These are phyloP conservation scores for Fennellomyces sp. DNA, from an alignment of 371 early-diverging fungal species.

Conservation along the genomic window DNA sequence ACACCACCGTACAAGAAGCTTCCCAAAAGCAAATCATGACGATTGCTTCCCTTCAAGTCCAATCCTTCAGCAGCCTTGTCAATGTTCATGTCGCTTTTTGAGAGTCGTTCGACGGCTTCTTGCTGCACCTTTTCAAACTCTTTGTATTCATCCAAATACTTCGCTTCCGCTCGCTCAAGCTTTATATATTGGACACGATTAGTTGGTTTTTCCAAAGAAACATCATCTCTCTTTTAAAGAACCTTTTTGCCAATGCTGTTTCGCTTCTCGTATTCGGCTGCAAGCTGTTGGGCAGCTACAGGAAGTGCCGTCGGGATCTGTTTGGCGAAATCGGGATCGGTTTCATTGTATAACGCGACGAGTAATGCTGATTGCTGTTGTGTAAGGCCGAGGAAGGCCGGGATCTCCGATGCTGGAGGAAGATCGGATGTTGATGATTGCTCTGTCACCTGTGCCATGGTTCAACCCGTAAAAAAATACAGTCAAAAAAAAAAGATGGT, in stretches of 20 bases:
- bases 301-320: slow-evolving; percentile 62
- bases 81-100: slow-evolving; percentile 54
- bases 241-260: slow-evolving; percentile 61
- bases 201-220: neutral
- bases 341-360: slow-evolving; percentile 62
- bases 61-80: slow-evolving; percentile 54
- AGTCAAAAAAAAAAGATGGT: neutral
- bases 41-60: slow-evolving; percentile 27
- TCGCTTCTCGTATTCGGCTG: slow-evolving; percentile 56
- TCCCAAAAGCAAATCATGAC: slow-evolving; percentile 54
- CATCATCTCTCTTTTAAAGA: neutral
- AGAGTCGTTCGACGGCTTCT: slow-evolving; percentile 53
- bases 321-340: slow-evolving; percentile 61
- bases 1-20: slow-evolving; percentile 62
- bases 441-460: slow-evolving; percentile 16
- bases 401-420: slow-evolving; percentile 27
- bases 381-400: slow-evolving; percentile 58
- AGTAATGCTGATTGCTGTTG: slow-evolving; percentile 58
- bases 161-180: slow-evolving; percentile 52
- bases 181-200: neutral
- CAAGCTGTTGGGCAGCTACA: slow-evolving; percentile 55
- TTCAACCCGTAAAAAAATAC: neutral
- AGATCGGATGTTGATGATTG: neutral
- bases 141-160: slow-evolving; percentile 50
- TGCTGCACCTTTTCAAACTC: slow-evolving; percentile 55